These are phyloP conservation scores for Pythium volutum DNA, from an alignment of 352 stramenopile genomes.

Conservation along the genomic window DNA sequence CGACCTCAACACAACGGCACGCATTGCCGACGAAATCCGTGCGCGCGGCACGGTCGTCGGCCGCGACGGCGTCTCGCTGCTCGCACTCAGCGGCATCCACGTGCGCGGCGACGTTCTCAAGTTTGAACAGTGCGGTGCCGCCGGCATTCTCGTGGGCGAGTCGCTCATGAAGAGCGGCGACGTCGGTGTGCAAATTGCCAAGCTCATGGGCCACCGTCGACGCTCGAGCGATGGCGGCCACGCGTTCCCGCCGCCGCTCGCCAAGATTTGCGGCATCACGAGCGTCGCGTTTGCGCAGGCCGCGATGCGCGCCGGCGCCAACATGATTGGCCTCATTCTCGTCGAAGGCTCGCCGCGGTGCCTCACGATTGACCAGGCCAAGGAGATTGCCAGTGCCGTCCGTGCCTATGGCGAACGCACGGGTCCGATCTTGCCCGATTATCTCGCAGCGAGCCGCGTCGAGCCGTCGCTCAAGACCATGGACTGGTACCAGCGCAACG, in stretches of 20 bases:
- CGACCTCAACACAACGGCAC: slow-evolving; percentile 94
- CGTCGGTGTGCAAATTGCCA: slow-evolving; percentile 81
- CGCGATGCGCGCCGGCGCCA: slow-evolving; percentile 90
- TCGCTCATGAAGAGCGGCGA: slow-evolving; percentile 96
- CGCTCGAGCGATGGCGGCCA: slow-evolving; percentile 33
- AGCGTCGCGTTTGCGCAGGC: slow-evolving; percentile 90
- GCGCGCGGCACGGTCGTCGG: slow-evolving; percentile 67
- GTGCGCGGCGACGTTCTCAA: slow-evolving; percentile 89
- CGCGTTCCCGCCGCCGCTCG: slow-evolving; percentile 43
- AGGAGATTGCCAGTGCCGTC: slow-evolving; percentile 90
- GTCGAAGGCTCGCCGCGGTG: slow-evolving; percentile 89
- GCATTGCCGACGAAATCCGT: slow-evolving; percentile 83
- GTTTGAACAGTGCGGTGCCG: slow-evolving; percentile 88
- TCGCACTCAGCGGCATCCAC: slow-evolving; percentile 96
- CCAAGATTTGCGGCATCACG: slow-evolving; percentile 96
- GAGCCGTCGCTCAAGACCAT: slow-evolving; percentile 24
- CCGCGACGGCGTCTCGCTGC: slow-evolving; percentile 79
- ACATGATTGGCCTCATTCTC: slow-evolving; percentile 98
- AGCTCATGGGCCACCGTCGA: slow-evolving; percentile 45
- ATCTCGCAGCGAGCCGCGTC: slow-evolving; percentile 34
- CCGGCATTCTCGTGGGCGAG: slow-evolving; percentile 95
- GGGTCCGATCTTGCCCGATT: slow-evolving; percentile 48
- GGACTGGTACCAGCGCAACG: slow-evolving; percentile 85
- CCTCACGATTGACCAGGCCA: slow-evolving; percentile 80
- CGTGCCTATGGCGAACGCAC: slow-evolving; percentile 93